Percentiles rank a stretch among this genome's conserved stretches.
Evolutionary conservation across 176 grass and related monocot genomes (phyloP).

Genomic region (Metroxylon sagu): DNA sequence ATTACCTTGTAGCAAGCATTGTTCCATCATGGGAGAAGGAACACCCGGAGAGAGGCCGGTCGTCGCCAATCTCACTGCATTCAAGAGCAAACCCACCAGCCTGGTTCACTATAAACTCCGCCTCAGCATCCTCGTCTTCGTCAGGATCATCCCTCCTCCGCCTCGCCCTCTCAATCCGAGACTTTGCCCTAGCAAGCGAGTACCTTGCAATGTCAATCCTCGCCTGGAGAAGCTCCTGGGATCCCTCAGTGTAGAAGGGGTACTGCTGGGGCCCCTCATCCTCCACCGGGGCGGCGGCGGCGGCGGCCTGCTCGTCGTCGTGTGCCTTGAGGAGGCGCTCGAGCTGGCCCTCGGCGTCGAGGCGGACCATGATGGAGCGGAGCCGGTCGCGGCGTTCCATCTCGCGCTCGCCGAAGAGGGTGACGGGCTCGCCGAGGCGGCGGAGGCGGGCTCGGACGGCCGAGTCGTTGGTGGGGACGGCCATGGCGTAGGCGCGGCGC

Average conservation of each 20-base stretch:
- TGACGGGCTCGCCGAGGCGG: constrained; percentile 78
- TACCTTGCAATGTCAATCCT: constrained; percentile 49
- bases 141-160: constrained; percentile 61
- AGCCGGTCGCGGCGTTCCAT: constrained; percentile 92
- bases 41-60: constrained; percentile 68
- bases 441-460: constrained; percentile 71
- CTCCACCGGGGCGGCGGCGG: constrained; percentile 25
- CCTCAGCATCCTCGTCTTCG: constrained; percentile 79
- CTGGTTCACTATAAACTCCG: constrained; percentile 52
- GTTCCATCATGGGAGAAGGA: constrained; percentile 68
- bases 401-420: constrained; percentile 75
- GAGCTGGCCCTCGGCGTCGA: constrained; percentile 65
- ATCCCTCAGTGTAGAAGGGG: constrained; percentile 86
- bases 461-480: constrained; percentile 85
- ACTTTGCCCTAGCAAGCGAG: constrained; percentile 57
- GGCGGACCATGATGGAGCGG: constrained; percentile 64
- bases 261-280: constrained; percentile 44
- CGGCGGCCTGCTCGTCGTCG: constrained; percentile 61
- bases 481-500: constrained; percentile 84
- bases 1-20: constrained; percentile 78
- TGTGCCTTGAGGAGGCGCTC: constrained; percentile 62
- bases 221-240: constrained; percentile 50
- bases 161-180: constrained; percentile 65
- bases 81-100: constrained; percentile 59
- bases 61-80: constrained; percentile 90